Base-by-base conservation (phyloP, 1,284 basidiomycete genomes). In the Heliocybe sulcata region DNA sequence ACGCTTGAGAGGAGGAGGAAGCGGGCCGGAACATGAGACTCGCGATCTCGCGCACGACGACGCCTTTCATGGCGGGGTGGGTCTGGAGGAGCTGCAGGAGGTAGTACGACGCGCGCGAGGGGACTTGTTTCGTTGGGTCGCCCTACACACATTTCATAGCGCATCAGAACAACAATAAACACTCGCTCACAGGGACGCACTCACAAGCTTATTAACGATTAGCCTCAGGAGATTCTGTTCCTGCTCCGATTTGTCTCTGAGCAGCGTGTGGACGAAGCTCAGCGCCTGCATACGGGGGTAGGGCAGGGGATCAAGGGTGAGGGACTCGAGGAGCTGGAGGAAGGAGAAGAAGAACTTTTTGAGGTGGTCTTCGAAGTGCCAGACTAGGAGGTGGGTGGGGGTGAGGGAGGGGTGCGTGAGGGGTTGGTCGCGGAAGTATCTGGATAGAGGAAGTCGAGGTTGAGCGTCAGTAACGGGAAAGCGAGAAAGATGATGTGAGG, bases 341-440 rank as follows among this genome's bases (percentile, higher is more conserved):
- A 98, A 75, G 16, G 86, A 86, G 72, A 97, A 98, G 76, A 97
- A 98, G 70, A 89, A 98, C 63, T 94, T 94, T 73, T 99, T 99
- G 55, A 98, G 72, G 86, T 92, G 95, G 65, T 99, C 95, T 68
- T 99, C 97, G 67, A 96, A 99, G 58, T 89, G 88, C 86, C 89
- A 99, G 2, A 90, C 60, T 10, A 94, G 65, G 0, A 98, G 72
- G 67, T 92, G 85, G 48, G 83, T 76, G 58, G 96, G 87, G 0
- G 90, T 87, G 14, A 85, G 76, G 2, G 76, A 71, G 0, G 82
- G 79, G 65, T 90, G 85, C 1, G 77, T 64, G 19, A 96, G 69
- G 2, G 90, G 87, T 65, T 98, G 96, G 66, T 99, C 97, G 20
- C 90, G 87, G 69, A 99, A 94, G 69, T 94, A 94, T 65, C 92